Evolutionary conservation across 768 basidiomycete species (phyloP).

Genomic region (Psilocybe subaeruginosa): DNA sequence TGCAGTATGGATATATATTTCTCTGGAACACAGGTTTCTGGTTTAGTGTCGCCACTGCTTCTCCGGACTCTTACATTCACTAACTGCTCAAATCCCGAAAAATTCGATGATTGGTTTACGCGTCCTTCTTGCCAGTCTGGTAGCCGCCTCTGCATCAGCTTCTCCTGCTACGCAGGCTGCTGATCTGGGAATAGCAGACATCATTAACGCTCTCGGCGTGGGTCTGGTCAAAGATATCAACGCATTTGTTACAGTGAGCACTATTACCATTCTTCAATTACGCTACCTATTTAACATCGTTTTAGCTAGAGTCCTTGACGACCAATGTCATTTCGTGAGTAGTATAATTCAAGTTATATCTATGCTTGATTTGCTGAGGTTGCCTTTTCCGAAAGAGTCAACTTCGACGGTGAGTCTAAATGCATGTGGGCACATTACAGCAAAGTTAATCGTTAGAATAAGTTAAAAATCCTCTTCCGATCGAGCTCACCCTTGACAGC

Average conservation of each 20-base stretch:
- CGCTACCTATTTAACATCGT: not conserved
- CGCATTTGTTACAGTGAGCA: constrained; percentile 40
- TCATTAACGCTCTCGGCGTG: constrained; percentile 41
- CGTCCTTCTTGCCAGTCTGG: constrained; percentile 4
- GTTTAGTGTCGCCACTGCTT: not conserved
- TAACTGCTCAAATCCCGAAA: not conserved
- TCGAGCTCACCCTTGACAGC: constrained; percentile 48
- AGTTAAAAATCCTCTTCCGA: constrained; percentile 46
- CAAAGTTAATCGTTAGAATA: not conserved
- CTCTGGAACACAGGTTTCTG: too few species aligned
- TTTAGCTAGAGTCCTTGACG: constrained; percentile 37
- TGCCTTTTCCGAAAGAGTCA: constrained; percentile 25
- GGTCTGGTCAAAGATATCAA: constrained; percentile 44
- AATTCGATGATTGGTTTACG: constrained; percentile 3
- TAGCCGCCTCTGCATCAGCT: not conserved
- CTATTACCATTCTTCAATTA: constrained; percentile 9
- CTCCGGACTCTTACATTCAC: not conserved
- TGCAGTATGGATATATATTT: not conserved
- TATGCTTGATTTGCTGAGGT: not conserved
- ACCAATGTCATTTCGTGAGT: constrained; percentile 40
- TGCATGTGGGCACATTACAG: not conserved
- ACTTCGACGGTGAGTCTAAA: constrained; percentile 35
- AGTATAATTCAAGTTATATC: not conserved
- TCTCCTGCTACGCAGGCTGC: constrained; percentile 6
- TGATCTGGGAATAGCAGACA: constrained; percentile 18